Evolutionary conservation across 129 eudicot species (phyloP).

Genomic region (Artemisia annua): DNA sequence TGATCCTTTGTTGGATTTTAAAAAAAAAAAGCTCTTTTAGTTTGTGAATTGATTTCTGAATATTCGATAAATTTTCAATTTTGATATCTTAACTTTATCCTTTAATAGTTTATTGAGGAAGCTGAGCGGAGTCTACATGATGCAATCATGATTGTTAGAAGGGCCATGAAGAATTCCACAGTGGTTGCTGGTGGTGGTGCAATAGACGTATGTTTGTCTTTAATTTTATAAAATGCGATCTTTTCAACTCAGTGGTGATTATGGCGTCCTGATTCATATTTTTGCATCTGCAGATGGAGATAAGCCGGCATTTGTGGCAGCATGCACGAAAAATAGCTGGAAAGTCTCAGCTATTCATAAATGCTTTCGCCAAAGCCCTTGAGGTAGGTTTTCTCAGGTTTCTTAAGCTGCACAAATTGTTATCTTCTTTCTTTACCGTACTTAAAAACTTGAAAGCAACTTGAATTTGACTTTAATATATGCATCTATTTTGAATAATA

Average conservation of each 20-base stretch:
- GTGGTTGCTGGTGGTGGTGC: conserved; percentile 99
- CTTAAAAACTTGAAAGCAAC: conserved; percentile 13
- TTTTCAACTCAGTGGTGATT: background rate
- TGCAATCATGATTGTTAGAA: conserved; percentile 98
- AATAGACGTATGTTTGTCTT: conserved; percentile 66
- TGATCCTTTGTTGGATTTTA: too few species aligned
- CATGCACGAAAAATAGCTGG: conserved; percentile 99
- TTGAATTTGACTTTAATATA: background rate
- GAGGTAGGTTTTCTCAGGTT: conserved; percentile 53
- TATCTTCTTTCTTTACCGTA: conserved; percentile 1
- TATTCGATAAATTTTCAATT: conserved; percentile 1
- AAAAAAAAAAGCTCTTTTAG: background rate
- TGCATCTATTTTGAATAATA: background rate
- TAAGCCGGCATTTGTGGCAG: conserved; percentile 89
- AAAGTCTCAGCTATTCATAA: conserved; percentile 96
- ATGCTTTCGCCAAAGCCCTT: conserved; percentile 94
- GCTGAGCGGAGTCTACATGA: conserved; percentile 99
- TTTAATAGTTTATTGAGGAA: conserved; percentile 88
- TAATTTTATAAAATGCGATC: background rate
- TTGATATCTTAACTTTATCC: conserved; percentile 11
- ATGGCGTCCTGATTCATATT: background rate
- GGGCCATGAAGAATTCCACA: conserved; percentile 93
- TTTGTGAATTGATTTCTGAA: conserved; percentile 1
- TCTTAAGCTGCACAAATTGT: background rate
- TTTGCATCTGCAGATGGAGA: conserved; percentile 70